phyloP scores from a whole-genome alignment of 305 asterid genomes.

The Fraxinus floribunda region DNA sequence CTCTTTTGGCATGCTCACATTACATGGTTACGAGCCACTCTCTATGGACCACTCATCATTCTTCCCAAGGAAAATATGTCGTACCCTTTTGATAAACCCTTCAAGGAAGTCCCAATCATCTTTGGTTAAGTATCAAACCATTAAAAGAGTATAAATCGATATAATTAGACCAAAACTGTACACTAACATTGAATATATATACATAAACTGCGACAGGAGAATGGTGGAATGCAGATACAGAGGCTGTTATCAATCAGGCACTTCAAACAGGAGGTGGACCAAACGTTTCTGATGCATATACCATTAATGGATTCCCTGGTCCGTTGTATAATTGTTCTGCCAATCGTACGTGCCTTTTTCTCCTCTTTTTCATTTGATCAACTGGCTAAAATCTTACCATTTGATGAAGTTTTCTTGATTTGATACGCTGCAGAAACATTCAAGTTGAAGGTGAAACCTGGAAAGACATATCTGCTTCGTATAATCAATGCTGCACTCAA shows the following conservation, averaged over 20 bases:
- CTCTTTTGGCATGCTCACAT: conserved; percentile 52
- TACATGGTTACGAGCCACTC: conserved; percentile 47
- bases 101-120: conserved; percentile 40
- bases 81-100: conserved; percentile 48
- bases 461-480: conserved; percentile 44
- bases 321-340: conserved; percentile 46
- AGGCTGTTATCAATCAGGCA: conserved; percentile 41
- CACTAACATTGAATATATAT: not conserved
- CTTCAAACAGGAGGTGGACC: conserved; percentile 47
- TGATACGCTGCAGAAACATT: conserved; percentile 35
- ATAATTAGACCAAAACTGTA: not conserved
- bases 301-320: conserved; percentile 52
- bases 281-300: conserved; percentile 43
- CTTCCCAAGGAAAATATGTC: conserved; percentile 34
- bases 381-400: not conserved
- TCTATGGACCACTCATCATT: conserved; percentile 46
- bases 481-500: conserved; percentile 53
- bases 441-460: conserved; percentile 41
- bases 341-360: conserved; percentile 22
- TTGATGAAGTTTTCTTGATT: not conserved
- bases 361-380: not conserved
- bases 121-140: conserved; percentile 28
- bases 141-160: not conserved
- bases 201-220: conserved; percentile 30
- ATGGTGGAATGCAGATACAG: conserved; percentile 46